Conservation (phyloP, 75 land plant genomes). For the Cryptomeria japonica region DNA sequence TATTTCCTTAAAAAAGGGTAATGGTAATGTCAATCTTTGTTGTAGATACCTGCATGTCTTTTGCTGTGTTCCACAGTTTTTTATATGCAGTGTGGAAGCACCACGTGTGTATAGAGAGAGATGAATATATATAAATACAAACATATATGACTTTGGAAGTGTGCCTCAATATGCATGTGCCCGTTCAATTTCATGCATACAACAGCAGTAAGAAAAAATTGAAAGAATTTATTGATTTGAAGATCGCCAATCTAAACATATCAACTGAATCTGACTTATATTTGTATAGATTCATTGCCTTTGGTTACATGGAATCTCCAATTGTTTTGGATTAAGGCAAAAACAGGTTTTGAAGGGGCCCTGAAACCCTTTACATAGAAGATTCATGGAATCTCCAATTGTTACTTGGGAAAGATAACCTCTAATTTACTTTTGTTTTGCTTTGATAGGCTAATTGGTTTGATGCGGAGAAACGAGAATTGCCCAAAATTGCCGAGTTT, state of each 20-base stretch:
- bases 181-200: neutral
- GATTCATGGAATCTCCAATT: neutral
- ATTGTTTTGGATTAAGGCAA: no score
- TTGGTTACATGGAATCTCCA: neutral
- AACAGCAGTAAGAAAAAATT: neutral
- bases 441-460: neutral
- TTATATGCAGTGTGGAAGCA: neutral
- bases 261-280: neutral
- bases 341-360: no score
- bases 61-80: neutral
- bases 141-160: neutral
- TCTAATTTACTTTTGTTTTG: neutral
- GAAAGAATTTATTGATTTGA: neutral
- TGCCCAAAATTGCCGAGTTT: no score
- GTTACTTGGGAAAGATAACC: neutral
- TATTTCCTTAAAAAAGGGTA: no score
- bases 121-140: neutral
- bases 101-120: neutral
- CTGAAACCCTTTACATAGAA: no score
- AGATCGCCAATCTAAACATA: no score
- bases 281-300: neutral
- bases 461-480: no score
- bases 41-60: no score
- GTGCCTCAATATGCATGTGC: neutral
- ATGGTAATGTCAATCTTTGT: no score